Evolutionary conservation across 73 alveolate genomes (phyloP), one percentile per base, ranked within the genome.

Genomic region (Paramecium sonneborni): DNA sequence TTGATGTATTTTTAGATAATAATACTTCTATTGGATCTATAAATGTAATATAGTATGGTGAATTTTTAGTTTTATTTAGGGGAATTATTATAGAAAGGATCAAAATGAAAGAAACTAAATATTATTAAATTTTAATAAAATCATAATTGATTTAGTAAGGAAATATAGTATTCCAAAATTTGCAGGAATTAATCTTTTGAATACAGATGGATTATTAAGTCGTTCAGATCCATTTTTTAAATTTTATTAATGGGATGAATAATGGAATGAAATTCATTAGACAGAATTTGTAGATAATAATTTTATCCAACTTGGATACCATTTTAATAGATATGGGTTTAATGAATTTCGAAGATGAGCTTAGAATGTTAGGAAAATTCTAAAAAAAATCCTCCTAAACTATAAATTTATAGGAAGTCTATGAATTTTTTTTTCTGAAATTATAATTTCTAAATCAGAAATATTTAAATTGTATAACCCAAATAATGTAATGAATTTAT

Each of bases 181-280:
- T 87, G 76, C 58, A 92, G 93, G 93, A 21, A 18, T 38, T 9
- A 86, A 86, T 21, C 56, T 86, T 6, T 26, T 86, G 38, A 86
- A 86, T 23, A 86, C 93, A 34, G 93, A 86, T 62, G 93, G 93
- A 32, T 67, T 74, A 26, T 92, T 92, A 20, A 35, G 69, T 6
- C 69, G 57, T 14, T 57, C 92, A 15, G 95, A 92, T 84, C 95
- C 95, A n/a, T 92, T 92, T 44, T 38, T 92, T 23, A 12, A 86
- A 10, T 62, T 92, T 35, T 58, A 44, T 30, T 57, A 92, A 34
- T 58, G 85, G 69, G 94, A 87, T 38, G 92, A 88, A 46, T 70
- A 88, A 6, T 74, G 88, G 85, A 32, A 67, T 88, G 15, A 28
- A 41, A 85, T 70, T 15, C 92, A 92, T 87, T 67, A 92, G 55